These are phyloP conservation scores for Hirschfeldia incana DNA, from an alignment of 345 rosid species.

Conservation along the genomic window DNA sequence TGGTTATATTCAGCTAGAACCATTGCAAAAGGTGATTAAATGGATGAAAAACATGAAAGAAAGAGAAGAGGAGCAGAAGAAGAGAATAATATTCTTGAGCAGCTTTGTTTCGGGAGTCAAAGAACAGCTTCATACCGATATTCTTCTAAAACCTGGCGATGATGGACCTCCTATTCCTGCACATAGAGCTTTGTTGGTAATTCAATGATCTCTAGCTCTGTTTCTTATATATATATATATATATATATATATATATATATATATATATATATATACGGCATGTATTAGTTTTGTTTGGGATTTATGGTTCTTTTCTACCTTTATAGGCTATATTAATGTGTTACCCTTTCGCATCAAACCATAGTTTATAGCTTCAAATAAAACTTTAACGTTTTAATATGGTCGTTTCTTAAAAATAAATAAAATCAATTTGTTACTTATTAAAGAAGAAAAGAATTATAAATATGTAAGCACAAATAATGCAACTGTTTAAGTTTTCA, in stretches of 20 bases:
- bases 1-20: conserved; percentile 37
- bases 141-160: conserved; percentile 56
- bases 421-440: not conserved
- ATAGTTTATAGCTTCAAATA: not conserved
- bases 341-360: not conserved
- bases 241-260: not conserved
- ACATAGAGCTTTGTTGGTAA: conserved; percentile 70
- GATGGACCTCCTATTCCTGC: conserved; percentile 60
- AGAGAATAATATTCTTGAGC: conserved; percentile 64
- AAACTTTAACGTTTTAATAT: not conserved
- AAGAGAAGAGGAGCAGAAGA: conserved; percentile 54
- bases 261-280: not conserved
- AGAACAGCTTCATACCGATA: conserved; percentile 65
- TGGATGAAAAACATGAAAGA: conserved; percentile 70
- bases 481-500: not conserved
- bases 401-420: not conserved
- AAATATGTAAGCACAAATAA: not conserved
- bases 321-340: not conserved
- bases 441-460: not conserved
- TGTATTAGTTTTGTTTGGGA: not conserved
- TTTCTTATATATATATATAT: not conserved
- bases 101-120: conserved; percentile 49
- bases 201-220: not conserved
- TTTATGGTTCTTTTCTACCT: not conserved
- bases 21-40: conserved; percentile 56